phyloP scores from a whole-genome alignment of 306 rosid species.

The Castanospermum australe region DNA sequence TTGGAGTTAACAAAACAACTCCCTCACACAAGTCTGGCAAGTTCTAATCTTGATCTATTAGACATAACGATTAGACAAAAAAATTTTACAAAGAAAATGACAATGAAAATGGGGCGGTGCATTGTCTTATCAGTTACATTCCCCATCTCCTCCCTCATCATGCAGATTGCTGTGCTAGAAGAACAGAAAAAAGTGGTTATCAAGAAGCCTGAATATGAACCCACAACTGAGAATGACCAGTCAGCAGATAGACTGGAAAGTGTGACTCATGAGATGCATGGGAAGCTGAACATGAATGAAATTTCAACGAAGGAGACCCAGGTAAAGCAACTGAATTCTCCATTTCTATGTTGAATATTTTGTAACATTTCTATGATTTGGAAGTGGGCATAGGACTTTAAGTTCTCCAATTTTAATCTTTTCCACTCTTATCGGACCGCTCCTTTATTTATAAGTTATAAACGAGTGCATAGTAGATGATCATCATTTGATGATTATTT shows the following conservation, averaged over 20 bases:
- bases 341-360: background rate
- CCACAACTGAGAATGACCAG: conserved; percentile 24
- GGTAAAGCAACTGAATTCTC: background rate
- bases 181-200: conserved; percentile 44
- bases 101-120: background rate
- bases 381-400: background rate
- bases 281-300: conserved; percentile 32
- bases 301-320: conserved; percentile 40
- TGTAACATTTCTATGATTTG: conserved; percentile 19
- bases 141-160: background rate
- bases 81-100: too few relatives aligned
- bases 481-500: background rate
- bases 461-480: background rate
- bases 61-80: background rate
- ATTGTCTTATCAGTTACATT: background rate
- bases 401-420: background rate
- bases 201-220: conserved; percentile 34
- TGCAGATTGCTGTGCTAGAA: conserved; percentile 65
- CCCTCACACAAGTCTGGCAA: background rate
- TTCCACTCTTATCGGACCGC: background rate
- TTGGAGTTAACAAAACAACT: background rate
- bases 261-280: conserved; percentile 11
- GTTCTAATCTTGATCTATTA: background rate
- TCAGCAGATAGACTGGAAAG: conserved; percentile 1
- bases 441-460: background rate